Conservation (phyloP, 192 early-diverging fungal genomes). For the Geranomyces michiganensis region DNA sequence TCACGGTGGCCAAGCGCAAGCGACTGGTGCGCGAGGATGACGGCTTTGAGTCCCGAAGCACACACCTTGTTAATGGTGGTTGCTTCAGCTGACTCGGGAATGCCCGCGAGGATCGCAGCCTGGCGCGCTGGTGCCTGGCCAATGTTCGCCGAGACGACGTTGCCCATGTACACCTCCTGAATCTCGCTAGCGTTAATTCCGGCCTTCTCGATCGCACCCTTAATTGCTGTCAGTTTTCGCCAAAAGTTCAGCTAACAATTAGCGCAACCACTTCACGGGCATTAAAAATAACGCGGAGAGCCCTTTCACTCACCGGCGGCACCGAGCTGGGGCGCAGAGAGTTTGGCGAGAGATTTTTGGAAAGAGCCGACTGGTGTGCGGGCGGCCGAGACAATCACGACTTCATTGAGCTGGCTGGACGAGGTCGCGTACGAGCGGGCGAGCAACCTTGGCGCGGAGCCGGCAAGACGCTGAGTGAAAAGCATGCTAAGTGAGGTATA, state of each 20-base stretch:
- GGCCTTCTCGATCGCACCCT: slow-evolving; percentile 80
- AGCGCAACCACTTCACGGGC: too few species aligned
- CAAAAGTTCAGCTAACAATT: too few species aligned
- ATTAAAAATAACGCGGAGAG: too few species aligned
- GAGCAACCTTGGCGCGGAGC: slow-evolving; percentile 4
- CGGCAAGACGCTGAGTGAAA: slow-evolving; percentile 1
- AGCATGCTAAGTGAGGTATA: slow-evolving; percentile 4
- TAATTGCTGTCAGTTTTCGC: slow-evolving; percentile 78
- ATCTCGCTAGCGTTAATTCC: slow-evolving; percentile 80
- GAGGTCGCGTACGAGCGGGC: slow-evolving; percentile 9
- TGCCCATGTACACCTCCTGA: slow-evolving; percentile 95
- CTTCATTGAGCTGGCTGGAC: slow-evolving; percentile 43
- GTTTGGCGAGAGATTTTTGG: slow-evolving; percentile 80
- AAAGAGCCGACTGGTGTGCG: slow-evolving; percentile 94
- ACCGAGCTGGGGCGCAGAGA: slow-evolving; percentile 86
- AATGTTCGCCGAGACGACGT: slow-evolving; percentile 84
- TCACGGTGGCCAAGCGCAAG: slow-evolving; percentile 76
- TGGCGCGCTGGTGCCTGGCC: slow-evolving; percentile 95
- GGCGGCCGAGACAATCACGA: slow-evolving; percentile 71
- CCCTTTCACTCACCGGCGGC: slow-evolving; percentile 37
- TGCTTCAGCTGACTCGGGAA: slow-evolving; percentile 80
- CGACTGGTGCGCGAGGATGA: slow-evolving; percentile 87
- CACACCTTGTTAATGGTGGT: slow-evolving; percentile 99
- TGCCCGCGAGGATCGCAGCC: slow-evolving; percentile 82
- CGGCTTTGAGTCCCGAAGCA: slow-evolving; percentile 96